Base-by-base conservation (phyloP, 129 eudicot genomes). In the Flaveria brownii region DNA sequence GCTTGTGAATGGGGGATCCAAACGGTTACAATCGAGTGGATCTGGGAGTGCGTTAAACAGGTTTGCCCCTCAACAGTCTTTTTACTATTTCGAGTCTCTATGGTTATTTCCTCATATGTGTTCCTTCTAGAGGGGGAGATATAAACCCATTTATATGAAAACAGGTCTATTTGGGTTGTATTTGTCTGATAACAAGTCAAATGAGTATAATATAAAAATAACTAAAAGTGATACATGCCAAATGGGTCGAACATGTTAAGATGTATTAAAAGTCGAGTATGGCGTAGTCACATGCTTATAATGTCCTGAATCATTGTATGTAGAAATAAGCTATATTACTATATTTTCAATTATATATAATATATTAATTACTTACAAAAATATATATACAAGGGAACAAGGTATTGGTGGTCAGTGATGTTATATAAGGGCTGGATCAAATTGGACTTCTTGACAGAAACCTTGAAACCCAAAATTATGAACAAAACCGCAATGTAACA, bases 31-130 rank as follows among this genome's bases (percentile, higher is more conserved):
- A 81, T 85, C 18, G 96, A 93, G 82, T 93, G 98, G 98, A 80
- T 93, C 0, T 87, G 77, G 79, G 97, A 90, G 81, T 93, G 96
- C 41, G 81, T 87, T 69, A 86, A 78, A 56, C 90, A 93, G 98
- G 98, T 93, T 71, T 39, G 72, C 16, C 45, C 71, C 42, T 9
- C 42, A 72, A 67, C 63, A 18, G 5, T 63, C 39, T 0, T 42
- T 76, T 72, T 78, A 33, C 68, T 67, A 6, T 70, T 2, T 54
- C 60, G 17, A 64, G 23, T 60, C 33, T 28, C 41, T 65, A 43
- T 56, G 59, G 66, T 65, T 30, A 20, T 22, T 55, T 26, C 41
- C 6, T 36, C 7, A 17, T 33, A 17, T 41, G 74, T 66, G 52
- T 77, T 54, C 42, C 20, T 30, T 57, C 50, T 74, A 45, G 25